phyloP scores from a whole-genome alignment of 2,329 filamentous ascomycete genomes.

The Aotearoamyces nothofagi region DNA sequence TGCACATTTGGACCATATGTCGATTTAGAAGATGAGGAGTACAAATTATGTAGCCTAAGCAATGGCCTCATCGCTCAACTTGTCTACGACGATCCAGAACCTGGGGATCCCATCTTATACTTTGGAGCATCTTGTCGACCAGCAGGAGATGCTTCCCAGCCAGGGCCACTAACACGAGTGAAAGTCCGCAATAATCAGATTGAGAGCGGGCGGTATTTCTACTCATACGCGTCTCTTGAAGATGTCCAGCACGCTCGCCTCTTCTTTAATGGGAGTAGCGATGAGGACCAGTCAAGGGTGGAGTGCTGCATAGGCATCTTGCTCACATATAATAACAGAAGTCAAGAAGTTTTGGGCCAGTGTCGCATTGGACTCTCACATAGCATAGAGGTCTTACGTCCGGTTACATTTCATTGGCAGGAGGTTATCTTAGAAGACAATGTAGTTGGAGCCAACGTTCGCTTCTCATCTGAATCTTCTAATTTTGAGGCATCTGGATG shows the following conservation, averaged over 20 bases:
- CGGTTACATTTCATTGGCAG: slow-evolving; percentile 1
- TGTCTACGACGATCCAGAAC: slow-evolving; percentile 2
- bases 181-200: too few species aligned
- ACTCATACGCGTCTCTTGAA: slow-evolving; percentile 2
- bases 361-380: slow-evolving; percentile 2
- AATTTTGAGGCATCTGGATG: slow-evolving; percentile 1
- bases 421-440: neutral
- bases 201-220: slow-evolving; percentile 1
- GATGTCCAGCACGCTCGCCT: slow-evolving; percentile 3
- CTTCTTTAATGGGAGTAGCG: slow-evolving; percentile 3
- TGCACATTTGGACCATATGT: slow-evolving; percentile 2
- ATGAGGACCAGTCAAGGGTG: slow-evolving; percentile 1
- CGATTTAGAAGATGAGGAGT: slow-evolving; percentile 1
- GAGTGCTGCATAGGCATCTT: slow-evolving; percentile 2
- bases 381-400: neutral
- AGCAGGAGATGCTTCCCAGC: neutral
- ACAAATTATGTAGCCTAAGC: slow-evolving; percentile 1
- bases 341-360: slow-evolving; percentile 2
- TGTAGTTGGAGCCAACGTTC: neutral
- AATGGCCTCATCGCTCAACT: slow-evolving; percentile 1
- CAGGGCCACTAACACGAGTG: slow-evolving; percentile 1
- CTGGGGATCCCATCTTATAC: slow-evolving; percentile 2
- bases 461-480: neutral
- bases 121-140: slow-evolving; percentile 2
- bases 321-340: slow-evolving; percentile 1